phyloP scores from a whole-genome alignment of 805 yeast species.

The Priceomyces medius region DNA sequence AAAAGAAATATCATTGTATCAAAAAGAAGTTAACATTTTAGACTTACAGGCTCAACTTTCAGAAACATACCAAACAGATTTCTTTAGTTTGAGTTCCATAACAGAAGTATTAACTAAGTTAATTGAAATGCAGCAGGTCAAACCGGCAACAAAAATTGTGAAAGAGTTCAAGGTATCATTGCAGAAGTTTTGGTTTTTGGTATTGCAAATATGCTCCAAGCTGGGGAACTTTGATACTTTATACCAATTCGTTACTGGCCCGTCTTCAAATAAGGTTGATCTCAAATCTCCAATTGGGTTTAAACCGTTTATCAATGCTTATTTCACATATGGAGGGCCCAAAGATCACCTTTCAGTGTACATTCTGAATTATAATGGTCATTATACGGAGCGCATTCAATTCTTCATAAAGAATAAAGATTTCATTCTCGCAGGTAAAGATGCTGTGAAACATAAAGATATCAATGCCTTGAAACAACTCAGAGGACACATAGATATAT shows the following conservation, averaged over 20 bases:
- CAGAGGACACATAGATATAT: conserved; percentile 17
- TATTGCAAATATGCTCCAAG: conserved; percentile 28
- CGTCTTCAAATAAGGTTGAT: conserved; percentile 19
- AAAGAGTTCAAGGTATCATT: conserved; percentile 31
- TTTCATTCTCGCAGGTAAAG: conserved; percentile 47
- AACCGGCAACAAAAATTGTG: conserved; percentile 29
- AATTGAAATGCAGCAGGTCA: conserved; percentile 36
- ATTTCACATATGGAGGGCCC: conserved; percentile 51
- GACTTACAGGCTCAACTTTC: conserved; percentile 31
- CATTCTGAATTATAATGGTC: conserved; percentile 50
- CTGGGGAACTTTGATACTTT: conserved; percentile 33
- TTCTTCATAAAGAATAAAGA: conserved; percentile 56
- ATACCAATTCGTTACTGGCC: conserved; percentile 28
- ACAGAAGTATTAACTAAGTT: conserved; percentile 24
- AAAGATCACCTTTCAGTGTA: conserved; percentile 59
- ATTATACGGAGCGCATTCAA: conserved; percentile 47
- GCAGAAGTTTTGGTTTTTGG: conserved; percentile 36
- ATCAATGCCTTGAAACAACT: conserved; percentile 26
- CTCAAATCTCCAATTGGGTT: conserved; percentile 71
- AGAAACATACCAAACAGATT: conserved; percentile 33
- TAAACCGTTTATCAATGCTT: conserved; percentile 57
- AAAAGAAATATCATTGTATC: conserved; percentile 20
- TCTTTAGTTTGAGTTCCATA: conserved; percentile 27
- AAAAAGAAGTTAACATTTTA: conserved; percentile 29
- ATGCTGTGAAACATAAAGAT: conserved; percentile 47